A percentile compares a stretch with the other conserved stretches of the same genome.
Conservation (phyloP, 2,329 filamentous ascomycete species). For the Colletotrichum neosansevieriae region DNA sequence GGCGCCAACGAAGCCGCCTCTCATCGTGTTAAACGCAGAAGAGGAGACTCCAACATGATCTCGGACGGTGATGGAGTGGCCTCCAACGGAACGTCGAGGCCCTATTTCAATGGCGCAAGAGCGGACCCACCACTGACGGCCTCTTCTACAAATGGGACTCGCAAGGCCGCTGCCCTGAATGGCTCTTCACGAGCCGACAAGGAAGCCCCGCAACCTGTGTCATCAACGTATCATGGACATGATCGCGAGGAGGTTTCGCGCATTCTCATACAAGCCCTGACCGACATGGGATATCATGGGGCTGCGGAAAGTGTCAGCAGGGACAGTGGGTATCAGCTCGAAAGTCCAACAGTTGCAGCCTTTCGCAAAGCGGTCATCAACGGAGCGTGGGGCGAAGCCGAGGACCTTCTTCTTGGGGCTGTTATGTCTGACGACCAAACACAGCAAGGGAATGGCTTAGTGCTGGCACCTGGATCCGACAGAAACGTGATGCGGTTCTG, state of each 20-base stretch:
- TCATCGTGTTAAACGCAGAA: constrained; percentile 63
- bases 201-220: constrained; percentile 48
- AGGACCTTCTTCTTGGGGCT: constrained; percentile 77
- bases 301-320: constrained; percentile 81
- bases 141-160: constrained; percentile 59
- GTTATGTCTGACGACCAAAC: constrained; percentile 49
- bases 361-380: constrained; percentile 85
- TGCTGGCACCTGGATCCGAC: constrained; percentile 81
- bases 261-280: constrained; percentile 89
- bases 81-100: constrained; percentile 65
- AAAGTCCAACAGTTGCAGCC: constrained; percentile 86
- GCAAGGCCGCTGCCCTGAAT: constrained; percentile 43
- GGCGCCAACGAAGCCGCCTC: constrained; percentile 42
- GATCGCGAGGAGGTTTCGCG: constrained; percentile 93
- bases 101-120: constrained; percentile 69
- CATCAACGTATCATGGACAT: constrained; percentile 79
- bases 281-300: constrained; percentile 85
- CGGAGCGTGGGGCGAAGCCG: constrained; percentile 88
- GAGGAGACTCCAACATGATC: constrained; percentile 73
- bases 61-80: constrained; percentile 64
- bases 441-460: constrained; percentile 68
- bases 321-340: constrained; percentile 89
- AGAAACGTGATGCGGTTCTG: constrained; percentile 85
- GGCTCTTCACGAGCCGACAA: constrained; percentile 43
- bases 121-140: constrained; percentile 52